Conservation (phyloP, 441 rosid species). For the Manihot esculenta region DNA sequence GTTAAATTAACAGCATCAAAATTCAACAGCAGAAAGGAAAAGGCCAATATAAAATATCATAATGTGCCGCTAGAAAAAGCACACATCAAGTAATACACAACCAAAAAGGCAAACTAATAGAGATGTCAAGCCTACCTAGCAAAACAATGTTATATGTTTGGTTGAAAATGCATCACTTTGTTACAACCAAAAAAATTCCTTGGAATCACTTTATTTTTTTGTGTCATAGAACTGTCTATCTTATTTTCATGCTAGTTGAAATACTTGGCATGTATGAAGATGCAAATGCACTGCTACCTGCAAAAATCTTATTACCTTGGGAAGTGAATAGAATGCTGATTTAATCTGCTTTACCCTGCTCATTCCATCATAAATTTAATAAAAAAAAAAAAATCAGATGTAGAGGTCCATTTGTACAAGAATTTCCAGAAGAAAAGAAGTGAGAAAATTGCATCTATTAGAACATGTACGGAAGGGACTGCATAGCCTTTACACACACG, state of each 20-base stretch:
- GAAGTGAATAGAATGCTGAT: constrained; percentile 80
- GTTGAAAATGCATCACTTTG: not conserved
- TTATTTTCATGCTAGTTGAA: not conserved
- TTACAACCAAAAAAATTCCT: too few species aligned
- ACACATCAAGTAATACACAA: not conserved
- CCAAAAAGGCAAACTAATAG: too few species aligned
- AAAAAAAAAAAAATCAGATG: not conserved
- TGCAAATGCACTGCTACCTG: too few species aligned
- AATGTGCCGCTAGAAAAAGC: not conserved
- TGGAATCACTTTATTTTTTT: not conserved
- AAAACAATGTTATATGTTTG: not conserved
- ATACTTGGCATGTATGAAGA: too few species aligned
- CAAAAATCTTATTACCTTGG: constrained; percentile 46
- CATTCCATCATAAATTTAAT: not conserved
- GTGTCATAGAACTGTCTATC: not conserved
- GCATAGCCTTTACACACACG: too few species aligned
- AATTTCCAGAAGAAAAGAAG: not conserved
- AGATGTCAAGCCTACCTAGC: not conserved
- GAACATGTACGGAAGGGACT: too few species aligned
- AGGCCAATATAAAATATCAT: not conserved
- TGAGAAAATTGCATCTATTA: not conserved
- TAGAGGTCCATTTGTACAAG: not conserved
- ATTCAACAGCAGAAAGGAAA: not conserved
- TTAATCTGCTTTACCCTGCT: constrained; percentile 86
- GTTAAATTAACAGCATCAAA: not conserved